Percentiles rank a stretch among this genome's conserved stretches.
These are phyloP conservation scores for Nicotiana obtusifolia DNA, from an alignment of 257 asterid genomes.

Conservation along the genomic window DNA sequence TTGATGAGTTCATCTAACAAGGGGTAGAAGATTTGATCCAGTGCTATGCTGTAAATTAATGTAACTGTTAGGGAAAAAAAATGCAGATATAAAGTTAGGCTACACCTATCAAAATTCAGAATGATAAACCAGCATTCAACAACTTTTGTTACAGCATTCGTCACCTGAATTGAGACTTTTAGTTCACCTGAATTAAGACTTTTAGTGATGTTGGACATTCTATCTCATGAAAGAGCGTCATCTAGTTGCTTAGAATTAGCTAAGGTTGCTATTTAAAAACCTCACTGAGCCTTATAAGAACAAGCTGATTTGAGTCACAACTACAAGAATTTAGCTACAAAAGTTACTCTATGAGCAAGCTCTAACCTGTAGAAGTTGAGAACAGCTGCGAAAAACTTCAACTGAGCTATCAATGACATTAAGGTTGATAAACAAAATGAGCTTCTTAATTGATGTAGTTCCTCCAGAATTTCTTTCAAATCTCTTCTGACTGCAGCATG, in stretches of 20 bases:
- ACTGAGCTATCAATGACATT: conserved; percentile 51
- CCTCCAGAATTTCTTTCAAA: conserved; percentile 41
- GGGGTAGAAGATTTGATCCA: conserved; percentile 57
- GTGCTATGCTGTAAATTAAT: conserved; percentile 49
- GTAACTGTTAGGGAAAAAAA: not conserved
- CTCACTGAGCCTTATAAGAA: not conserved
- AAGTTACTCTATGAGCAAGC: not conserved
- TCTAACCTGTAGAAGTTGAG: conserved; percentile 68
- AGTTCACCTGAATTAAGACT: not conserved
- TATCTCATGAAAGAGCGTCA: not conserved
- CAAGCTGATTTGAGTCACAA: not conserved
- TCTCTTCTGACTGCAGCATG: conserved; percentile 64
- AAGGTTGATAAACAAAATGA: conserved; percentile 43
- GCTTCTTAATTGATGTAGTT: conserved; percentile 46
- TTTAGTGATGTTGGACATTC: not conserved
- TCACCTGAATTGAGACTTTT: not conserved
- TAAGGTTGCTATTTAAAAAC: not conserved
- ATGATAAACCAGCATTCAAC: not conserved
- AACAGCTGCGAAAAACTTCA: conserved; percentile 61
- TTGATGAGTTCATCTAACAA: conserved; percentile 38
- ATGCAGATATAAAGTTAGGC: not conserved
- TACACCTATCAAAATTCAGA: not conserved
- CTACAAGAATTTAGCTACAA: not conserved
- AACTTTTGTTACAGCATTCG: not conserved
- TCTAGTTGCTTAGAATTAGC: not conserved